These are phyloP conservation scores for Debaryomyces psychrophilus DNA, from an alignment of 1,139 yeast species.

Conservation along the genomic window DNA sequence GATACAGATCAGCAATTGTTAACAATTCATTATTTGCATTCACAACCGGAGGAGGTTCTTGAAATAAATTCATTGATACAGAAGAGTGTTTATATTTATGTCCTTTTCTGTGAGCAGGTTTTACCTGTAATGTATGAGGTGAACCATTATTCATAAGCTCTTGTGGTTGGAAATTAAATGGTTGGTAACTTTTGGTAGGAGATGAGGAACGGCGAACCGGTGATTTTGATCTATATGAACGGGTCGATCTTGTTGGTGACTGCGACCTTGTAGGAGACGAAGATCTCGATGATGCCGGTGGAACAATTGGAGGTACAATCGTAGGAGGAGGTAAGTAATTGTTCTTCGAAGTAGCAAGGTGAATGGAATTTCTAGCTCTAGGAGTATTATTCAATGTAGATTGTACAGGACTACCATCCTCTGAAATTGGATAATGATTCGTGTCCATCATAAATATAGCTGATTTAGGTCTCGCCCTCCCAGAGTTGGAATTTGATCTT, in stretches of 20 bases:
- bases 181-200: constrained; percentile 37
- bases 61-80: constrained; percentile 94
- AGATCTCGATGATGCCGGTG: constrained; percentile 15
- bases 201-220: constrained; percentile 33
- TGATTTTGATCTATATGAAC: constrained; percentile 36
- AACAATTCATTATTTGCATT: constrained; percentile 53
- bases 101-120: constrained; percentile 84
- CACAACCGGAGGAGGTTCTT: constrained; percentile 72
- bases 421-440: constrained; percentile 31
- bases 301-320: constrained; percentile 17
- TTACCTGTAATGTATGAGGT: constrained; percentile 32
- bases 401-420: constrained; percentile 30
- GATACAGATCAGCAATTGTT: constrained; percentile 75
- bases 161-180: constrained; percentile 51
- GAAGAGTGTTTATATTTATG: constrained; percentile 96
- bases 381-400: constrained; percentile 27
- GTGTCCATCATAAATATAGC: constrained; percentile 38
- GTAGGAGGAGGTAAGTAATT: constrained; percentile 14
- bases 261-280: constrained; percentile 20
- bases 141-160: constrained; percentile 39
- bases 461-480: constrained; percentile 41
- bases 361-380: constrained; percentile 25
- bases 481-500: constrained; percentile 20
- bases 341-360: constrained; percentile 14
- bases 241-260: constrained; percentile 15